Percentiles rank a stretch among this genome's conserved stretches.
These are phyloP conservation scores for Yamadazyma friedrichii DNA, from an alignment of 1,139 yeast species.

Conservation along the genomic window DNA sequence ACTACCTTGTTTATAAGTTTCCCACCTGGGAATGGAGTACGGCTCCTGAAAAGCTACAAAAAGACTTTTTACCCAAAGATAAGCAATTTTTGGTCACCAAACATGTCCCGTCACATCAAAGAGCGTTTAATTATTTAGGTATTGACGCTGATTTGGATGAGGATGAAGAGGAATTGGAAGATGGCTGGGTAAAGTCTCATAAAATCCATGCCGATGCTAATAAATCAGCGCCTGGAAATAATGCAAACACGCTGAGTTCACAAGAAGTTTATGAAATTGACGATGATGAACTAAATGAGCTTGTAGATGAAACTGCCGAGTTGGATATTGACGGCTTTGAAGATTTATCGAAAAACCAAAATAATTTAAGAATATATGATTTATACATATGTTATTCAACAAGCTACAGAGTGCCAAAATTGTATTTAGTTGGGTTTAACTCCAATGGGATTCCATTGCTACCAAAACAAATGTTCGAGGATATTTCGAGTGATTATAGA, in stretches of 20 bases:
- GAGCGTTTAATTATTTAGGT: slow-evolving; percentile 64
- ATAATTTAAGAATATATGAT: slow-evolving; percentile 70
- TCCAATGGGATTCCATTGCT: slow-evolving; percentile 80
- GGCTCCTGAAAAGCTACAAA: slow-evolving; percentile 58
- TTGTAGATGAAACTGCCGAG: slow-evolving; percentile 37
- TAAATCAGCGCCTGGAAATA: neutral
- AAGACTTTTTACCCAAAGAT: slow-evolving; percentile 77
- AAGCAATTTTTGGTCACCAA: slow-evolving; percentile 85
- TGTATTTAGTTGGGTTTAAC: slow-evolving; percentile 86
- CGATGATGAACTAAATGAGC: slow-evolving; percentile 32
- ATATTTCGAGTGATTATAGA: slow-evolving; percentile 85
- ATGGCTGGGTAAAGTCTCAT: slow-evolving; percentile 57
- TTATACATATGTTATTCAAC: slow-evolving; percentile 90
- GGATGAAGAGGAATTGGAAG: slow-evolving; percentile 42
- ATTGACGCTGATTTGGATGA: slow-evolving; percentile 30
- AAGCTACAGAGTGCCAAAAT: slow-evolving; percentile 92
- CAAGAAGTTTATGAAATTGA: slow-evolving; percentile 12
- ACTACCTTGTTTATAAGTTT: slow-evolving; percentile 81
- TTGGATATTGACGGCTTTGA: slow-evolving; percentile 32
- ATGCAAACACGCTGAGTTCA: too few species aligned
- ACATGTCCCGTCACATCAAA: slow-evolving; percentile 81
- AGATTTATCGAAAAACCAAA: slow-evolving; percentile 30
- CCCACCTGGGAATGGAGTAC: slow-evolving; percentile 97
- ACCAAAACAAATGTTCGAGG: slow-evolving; percentile 93
- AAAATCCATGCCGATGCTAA: slow-evolving; percentile 7